Evolutionary conservation across 164 flowering plant species (phyloP), one percentile per base, ranked within the genome.

Genomic region (Umbilicus rupestris): DNA sequence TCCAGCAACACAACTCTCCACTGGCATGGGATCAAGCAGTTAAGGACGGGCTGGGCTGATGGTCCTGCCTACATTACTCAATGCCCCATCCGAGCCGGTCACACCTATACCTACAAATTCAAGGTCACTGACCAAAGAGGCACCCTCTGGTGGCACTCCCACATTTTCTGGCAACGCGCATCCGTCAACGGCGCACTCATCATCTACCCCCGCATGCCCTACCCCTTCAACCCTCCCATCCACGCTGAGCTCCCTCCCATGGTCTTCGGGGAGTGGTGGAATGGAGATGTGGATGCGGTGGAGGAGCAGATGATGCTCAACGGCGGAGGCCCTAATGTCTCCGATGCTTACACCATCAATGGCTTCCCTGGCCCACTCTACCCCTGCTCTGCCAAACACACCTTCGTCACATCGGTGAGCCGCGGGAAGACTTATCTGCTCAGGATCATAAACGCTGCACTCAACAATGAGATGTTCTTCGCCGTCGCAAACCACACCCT

Each of bases 71-170:
- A n/a, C n/a, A n/a, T n/a, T n/a, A n/a, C n/a, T n/a, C n/a, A n/a
- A n/a, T n/a, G n/a, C n/a, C n/a, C n/a, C n/a, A n/a, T n/a, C n/a
- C n/a, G n/a, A n/a, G n/a, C n/a, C n/a, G n/a, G n/a, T n/a, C n/a
- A n/a, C n/a, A n/a, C n/a, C n/a, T n/a, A n/a, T n/a, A n/a, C n/a
- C n/a, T n/a, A n/a, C n/a, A n/a, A n/a, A n/a, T n/a, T n/a, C n/a
- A n/a, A n/a, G n/a, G n/a, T n/a, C n/a, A n/a, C n/a, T n/a, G n/a
- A n/a, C n/a, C n/a, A n/a, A n/a, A n/a, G n/a, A n/a, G n/a, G n/a
- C n/a, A n/a, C n/a, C n/a, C n/a, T n/a, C n/a, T n/a, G n/a, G n/a
- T 85, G 87, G 90, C 90, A 85, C 70, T 83, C 90, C 16, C 90
- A 85, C 64, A 28, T 63, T 58, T 55, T 73, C 0, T 84, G 88